Evolutionary conservation across 2,329 filamentous ascomycete species (phyloP), one percentile per base, ranked within the genome.

Genomic region (Ceratocystis ficicola): DNA sequence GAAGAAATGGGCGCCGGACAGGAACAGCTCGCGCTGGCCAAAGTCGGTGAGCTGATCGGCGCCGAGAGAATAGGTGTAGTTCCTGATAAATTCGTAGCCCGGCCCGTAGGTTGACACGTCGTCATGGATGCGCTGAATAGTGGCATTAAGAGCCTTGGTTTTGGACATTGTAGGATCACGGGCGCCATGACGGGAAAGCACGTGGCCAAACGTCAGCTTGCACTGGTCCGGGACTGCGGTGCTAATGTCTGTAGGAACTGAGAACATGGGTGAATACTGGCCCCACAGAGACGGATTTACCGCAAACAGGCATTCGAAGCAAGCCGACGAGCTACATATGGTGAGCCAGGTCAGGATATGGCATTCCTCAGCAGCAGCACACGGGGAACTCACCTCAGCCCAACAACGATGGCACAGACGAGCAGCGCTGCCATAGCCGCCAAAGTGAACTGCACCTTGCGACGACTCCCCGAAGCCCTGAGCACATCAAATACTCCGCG

Each of bases 211-310:
- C 2, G 86, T 93, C 70, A 93, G 77, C 12, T 82, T 77, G 75
- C 92, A 96, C n/a, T 78, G 79, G 0, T 77, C 70, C 0, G 90
- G 91, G 0, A 87, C 76, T 6, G 78, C 77, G 5, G 79, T 70
- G 17, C 83, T 77, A 63, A 90, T 83, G 2, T 83, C 78, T 0
- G 87, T 90, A 5, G 85, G 81, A 0, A 92, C 86, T 0, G 86
- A 81, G 75, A 89, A 96, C 76, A 85, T 95, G 1, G 91, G 89
- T 20, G 90, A 88, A 74, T 96, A 96, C 73, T 93, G 90, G 66
- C 91, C 92, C 90, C 90, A 95, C n/a, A 67, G 63, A 36, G 64
- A 41, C 22, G 66, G 63, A 6, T 59, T 65, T 48, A 46, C 63
- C 17, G 59, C 48, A 48, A 63, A 67, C 25, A 67, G 5, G 50